These are phyloP conservation scores for Colletotrichum destructivum DNA, from an alignment of 2,329 filamentous ascomycete species.

Conservation along the genomic window DNA sequence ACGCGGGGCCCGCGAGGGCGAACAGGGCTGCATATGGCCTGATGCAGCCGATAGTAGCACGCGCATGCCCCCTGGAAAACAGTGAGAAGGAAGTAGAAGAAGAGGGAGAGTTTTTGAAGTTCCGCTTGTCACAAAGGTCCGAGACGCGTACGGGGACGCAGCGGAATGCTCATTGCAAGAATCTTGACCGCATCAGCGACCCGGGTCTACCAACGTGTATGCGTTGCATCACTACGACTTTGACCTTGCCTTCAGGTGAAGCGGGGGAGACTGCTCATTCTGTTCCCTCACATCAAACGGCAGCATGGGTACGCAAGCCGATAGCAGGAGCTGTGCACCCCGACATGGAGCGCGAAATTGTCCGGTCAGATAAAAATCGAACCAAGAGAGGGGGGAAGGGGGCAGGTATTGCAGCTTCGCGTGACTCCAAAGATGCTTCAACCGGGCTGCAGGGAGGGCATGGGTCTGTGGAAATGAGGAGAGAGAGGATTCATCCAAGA, in stretches of 20 bases:
- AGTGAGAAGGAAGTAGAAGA: neutral
- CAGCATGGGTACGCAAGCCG: neutral
- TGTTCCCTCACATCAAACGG: neutral
- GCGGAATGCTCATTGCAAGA: conserved; percentile 1
- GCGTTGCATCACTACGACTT: neutral
- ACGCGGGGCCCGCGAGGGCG: conserved; percentile 11
- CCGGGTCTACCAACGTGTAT: neutral
- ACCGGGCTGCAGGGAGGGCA: no score
- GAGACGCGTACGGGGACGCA: conserved; percentile 2
- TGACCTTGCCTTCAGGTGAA: neutral
- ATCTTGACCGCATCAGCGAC: neutral
- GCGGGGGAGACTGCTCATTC: neutral
- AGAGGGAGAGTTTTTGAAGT: neutral
- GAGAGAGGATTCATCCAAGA: neutral
- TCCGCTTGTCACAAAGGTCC: neutral
- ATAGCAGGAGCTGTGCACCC: neutral
- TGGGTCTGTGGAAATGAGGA: neutral
- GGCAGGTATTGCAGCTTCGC: neutral
- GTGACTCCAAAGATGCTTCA: neutral
- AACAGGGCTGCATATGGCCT: conserved; percentile 30
- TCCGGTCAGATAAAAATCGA: neutral
- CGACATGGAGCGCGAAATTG: neutral
- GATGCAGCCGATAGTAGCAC: conserved; percentile 23
- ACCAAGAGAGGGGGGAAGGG: neutral
- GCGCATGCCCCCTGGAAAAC: neutral